These are phyloP conservation scores for Pichia cactophila DNA, from an alignment of 1,139 yeast genomes.

Conservation along the genomic window DNA sequence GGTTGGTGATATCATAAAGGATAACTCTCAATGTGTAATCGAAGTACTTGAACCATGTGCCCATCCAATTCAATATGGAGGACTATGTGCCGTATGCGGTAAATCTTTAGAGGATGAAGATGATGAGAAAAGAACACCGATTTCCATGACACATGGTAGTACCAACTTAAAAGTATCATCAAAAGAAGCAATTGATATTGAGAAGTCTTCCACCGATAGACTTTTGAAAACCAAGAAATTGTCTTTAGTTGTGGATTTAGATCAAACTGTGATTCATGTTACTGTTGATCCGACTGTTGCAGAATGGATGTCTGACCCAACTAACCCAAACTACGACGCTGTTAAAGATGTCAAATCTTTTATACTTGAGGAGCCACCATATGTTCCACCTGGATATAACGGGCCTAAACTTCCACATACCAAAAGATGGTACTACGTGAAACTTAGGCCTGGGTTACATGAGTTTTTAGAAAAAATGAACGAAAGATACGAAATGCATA, in stretches of 20 bases:
- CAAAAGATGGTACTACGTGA: conserved; percentile 84
- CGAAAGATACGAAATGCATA: conserved; percentile 76
- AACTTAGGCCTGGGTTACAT: conserved; percentile 78
- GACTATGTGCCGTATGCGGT: conserved; percentile 93
- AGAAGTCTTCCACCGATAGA: conserved; percentile 54
- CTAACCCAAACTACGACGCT: conserved; percentile 77
- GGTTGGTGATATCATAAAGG: conserved; percentile 54
- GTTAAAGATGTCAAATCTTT: conserved; percentile 77
- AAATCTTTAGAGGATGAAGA: conserved; percentile 72
- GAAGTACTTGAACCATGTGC: conserved; percentile 74
- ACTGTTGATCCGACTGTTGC: conserved; percentile 97
- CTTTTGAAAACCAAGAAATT: conserved; percentile 59
- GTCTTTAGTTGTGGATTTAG: conserved; percentile 90
- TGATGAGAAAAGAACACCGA: conserved; percentile 77
- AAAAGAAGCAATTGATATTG: conserved; percentile 82
- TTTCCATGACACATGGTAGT: conserved; percentile 85
- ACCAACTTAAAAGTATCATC: conserved; percentile 78
- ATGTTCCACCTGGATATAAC: conserved; percentile 45
- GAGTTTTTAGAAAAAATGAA: conserved; percentile 62
- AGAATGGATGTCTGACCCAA: conserved; percentile 86
- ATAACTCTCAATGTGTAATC: conserved; percentile 43
- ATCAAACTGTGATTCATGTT: conserved; percentile 96
- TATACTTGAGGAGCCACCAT: conserved; percentile 67
- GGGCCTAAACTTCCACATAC: conserved; percentile 54
- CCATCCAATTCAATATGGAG: conserved; percentile 94